These are phyloP conservation scores for Komagataella mondaviorum DNA, from an alignment of 805 yeast species.

Conservation along the genomic window DNA sequence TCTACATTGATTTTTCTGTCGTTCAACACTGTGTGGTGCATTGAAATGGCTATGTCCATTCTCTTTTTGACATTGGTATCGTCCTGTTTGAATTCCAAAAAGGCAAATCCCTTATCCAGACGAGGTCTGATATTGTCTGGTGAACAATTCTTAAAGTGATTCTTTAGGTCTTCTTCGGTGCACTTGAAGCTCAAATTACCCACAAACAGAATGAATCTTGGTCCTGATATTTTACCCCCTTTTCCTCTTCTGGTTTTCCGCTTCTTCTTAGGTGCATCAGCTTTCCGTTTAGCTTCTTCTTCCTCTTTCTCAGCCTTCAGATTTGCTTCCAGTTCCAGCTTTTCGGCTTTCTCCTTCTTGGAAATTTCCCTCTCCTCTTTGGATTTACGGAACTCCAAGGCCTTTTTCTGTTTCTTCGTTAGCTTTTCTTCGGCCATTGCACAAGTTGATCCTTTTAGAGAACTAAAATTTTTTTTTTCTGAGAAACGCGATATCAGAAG, in stretches of 20 bases:
- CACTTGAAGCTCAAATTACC: slow-evolving; percentile 79
- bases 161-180: slow-evolving; percentile 43
- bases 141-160: slow-evolving; percentile 59
- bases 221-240: slow-evolving; percentile 51
- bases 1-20: slow-evolving; percentile 86
- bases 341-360: slow-evolving; percentile 16
- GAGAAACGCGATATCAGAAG: neutral
- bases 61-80: slow-evolving; percentile 54
- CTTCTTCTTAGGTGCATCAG: slow-evolving; percentile 30
- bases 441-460: slow-evolving; percentile 6
- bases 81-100: slow-evolving; percentile 61
- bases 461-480: slow-evolving; percentile 1
- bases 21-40: slow-evolving; percentile 64
- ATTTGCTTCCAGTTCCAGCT: slow-evolving; percentile 14
- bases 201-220: slow-evolving; percentile 71
- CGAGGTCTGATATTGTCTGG: slow-evolving; percentile 75
- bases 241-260: slow-evolving; percentile 71
- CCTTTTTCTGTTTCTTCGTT: slow-evolving; percentile 55
- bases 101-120: slow-evolving; percentile 82
- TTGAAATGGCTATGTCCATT: slow-evolving; percentile 73
- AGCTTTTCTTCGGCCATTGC: slow-evolving; percentile 21
- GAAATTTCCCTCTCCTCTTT: slow-evolving; percentile 17
- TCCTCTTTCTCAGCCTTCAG: slow-evolving; percentile 8
- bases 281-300: slow-evolving; percentile 6
- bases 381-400: slow-evolving; percentile 35